Base-by-base conservation (phyloP, 139 green algal genomes). In the Pleodorina starrii region DNA sequence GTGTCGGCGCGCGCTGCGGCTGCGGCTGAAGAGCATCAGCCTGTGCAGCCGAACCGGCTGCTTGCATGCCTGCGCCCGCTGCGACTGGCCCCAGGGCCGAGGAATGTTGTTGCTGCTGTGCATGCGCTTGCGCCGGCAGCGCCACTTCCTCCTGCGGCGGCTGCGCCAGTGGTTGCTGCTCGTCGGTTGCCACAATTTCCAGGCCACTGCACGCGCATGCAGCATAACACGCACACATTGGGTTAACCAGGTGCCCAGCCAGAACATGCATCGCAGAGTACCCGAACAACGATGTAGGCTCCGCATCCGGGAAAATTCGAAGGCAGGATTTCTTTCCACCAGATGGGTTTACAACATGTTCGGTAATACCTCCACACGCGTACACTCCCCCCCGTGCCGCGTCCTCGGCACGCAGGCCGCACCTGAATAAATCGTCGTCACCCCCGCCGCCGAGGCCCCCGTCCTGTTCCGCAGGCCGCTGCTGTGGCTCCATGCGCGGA, bases 351-450 rank as follows among this genome's bases (percentile, higher is more conserved):
- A n/a, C n/a, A n/a, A n/a, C n/a, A n/a, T n/a, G n/a, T n/a, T n/a
- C n/a, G n/a, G n/a, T n/a, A n/a, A n/a, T n/a, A n/a, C n/a, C n/a
- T n/a, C n/a, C n/a, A n/a, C n/a, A n/a, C n/a, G n/a, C n/a, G n/a
- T n/a, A n/a, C n/a, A n/a, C n/a, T n/a, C n/a, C n/a, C n/a, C n/a
- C n/a, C n/a, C n/a, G n/a, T n/a, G n/a, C n/a, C n/a, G n/a, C n/a
- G n/a, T n/a, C n/a, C n/a, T n/a, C n/a, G n/a, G n/a, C 54, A 66
- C 54, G 29, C 54, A 21, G 29, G 12, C 0, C 50, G 0, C 40
- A 85, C 78, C 78, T 85, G 54, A 85, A 85, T 29, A 85, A 32
- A 21, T 85, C 78, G 11, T 85, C 78, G 0, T 85, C 51, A 46
- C 36, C 11, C 11, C 69, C 69, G 46, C 69, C n/a, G 17, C 69